phyloP scores from a whole-genome alignment of 805 yeast genomes.

The Candida montana region DNA sequence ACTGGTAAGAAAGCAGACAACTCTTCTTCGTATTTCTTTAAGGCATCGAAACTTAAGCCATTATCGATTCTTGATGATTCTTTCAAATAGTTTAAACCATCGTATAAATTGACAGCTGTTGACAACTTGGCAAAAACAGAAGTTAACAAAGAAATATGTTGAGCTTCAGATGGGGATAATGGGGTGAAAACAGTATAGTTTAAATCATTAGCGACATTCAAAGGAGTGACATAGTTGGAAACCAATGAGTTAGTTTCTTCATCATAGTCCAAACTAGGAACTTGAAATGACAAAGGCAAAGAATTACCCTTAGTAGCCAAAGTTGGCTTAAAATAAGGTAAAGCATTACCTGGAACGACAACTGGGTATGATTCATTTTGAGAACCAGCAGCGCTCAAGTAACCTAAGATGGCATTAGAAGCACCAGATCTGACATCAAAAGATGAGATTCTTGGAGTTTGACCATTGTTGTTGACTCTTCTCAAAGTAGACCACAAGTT shows the following conservation, averaged over 20 bases:
- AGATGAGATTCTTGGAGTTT: conserved; percentile 54
- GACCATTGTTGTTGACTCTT: conserved; percentile 46
- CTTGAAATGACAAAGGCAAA: conserved; percentile 62
- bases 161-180: conserved; percentile 54
- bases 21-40: conserved; percentile 2
- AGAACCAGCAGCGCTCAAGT: conserved; percentile 29
- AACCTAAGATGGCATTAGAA: conserved; percentile 73
- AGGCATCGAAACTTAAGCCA: conserved; percentile 34
- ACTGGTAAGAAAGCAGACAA: conserved; percentile 19
- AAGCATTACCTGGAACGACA: conserved; percentile 61
- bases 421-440: conserved; percentile 82
- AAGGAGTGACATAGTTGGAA: conserved; percentile 58
- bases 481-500: conserved; percentile 53
- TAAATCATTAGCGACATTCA: conserved; percentile 56
- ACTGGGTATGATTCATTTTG: conserved; percentile 26
- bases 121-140: conserved; percentile 51
- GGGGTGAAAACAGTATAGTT: conserved; percentile 70
- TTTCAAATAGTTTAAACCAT: conserved; percentile 64
- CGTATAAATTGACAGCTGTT: conserved; percentile 68
- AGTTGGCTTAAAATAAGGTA: conserved; percentile 62
- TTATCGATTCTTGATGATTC: conserved; percentile 36
- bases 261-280: conserved; percentile 74
- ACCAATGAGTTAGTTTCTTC: conserved; percentile 44
- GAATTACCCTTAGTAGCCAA: conserved; percentile 30
- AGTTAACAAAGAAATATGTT: conserved; percentile 60